These are phyloP conservation scores for Parmales sp. DNA, from an alignment of 108 stramenopile species.

Conservation along the genomic window DNA sequence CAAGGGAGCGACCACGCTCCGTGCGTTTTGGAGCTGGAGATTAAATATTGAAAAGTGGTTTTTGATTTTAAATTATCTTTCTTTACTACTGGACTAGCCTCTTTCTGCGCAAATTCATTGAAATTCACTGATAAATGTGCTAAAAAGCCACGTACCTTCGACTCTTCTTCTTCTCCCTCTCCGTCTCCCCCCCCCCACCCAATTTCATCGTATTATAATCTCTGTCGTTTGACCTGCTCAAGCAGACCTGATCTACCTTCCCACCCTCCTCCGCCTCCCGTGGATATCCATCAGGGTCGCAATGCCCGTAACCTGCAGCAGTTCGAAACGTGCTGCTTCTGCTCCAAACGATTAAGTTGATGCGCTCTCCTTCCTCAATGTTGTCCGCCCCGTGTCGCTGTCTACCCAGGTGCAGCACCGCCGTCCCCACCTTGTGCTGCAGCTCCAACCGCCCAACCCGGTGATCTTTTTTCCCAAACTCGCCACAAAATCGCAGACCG, in stretches of 20 bases:
- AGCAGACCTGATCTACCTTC: neutral
- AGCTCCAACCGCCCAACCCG: conserved; percentile 11
- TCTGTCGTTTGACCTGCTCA: neutral
- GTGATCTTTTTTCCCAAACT: conserved; percentile 25
- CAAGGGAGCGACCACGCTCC: conserved; percentile 76
- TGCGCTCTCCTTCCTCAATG: conserved; percentile 22
- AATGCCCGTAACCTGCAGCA: conserved; percentile 1
- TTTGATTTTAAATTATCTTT: too few species aligned
- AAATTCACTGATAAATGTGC: too few species aligned
- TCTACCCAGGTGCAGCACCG: conserved; percentile 30
- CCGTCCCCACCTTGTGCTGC: conserved; percentile 20
- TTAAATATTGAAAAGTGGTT: too few species aligned
- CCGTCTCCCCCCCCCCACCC: neutral
- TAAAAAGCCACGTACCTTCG: neutral
- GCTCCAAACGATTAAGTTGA: conserved; percentile 34
- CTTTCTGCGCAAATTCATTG: too few species aligned
- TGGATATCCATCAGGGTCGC: neutral
- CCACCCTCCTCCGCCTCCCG: neutral
- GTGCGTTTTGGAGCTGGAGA: conserved; percentile 48
- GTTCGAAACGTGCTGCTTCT: neutral
- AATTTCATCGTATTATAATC: neutral
- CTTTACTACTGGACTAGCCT: too few species aligned
- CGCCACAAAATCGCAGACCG: conserved; percentile 33
- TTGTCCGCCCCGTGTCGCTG: conserved; percentile 41
- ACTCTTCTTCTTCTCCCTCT: neutral